Conservation (phyloP, 1,139 yeast species). For the Barnettozyma hawaiiensis region DNA sequence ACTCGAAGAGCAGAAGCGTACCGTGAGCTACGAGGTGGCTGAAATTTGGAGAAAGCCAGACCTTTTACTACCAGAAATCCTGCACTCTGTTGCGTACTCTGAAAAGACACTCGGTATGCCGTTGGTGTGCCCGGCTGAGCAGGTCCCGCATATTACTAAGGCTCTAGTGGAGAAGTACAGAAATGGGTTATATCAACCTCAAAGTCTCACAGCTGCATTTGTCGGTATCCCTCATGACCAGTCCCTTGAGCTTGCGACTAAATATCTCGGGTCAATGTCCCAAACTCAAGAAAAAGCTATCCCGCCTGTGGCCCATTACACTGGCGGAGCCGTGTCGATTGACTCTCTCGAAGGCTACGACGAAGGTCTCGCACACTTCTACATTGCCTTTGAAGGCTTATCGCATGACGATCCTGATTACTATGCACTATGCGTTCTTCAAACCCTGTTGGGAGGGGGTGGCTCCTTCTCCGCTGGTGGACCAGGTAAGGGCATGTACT, state of each 20-base stretch:
- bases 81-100: slow-evolving; percentile 76
- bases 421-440: slow-evolving; percentile 86
- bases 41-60: slow-evolving; percentile 87
- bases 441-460: slow-evolving; percentile 94
- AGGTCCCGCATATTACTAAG: slow-evolving; percentile 50
- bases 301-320: slow-evolving; percentile 50
- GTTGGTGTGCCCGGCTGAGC: slow-evolving; percentile 70
- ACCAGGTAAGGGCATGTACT: slow-evolving; percentile 99
- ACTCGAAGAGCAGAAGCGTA: slow-evolving; percentile 62
- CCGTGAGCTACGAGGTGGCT: slow-evolving; percentile 76
- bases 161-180: slow-evolving; percentile 59
- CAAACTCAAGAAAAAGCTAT: slow-evolving; percentile 30
- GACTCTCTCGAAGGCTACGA: slow-evolving; percentile 68
- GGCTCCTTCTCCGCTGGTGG: slow-evolving; percentile 99
- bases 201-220: slow-evolving; percentile 79
- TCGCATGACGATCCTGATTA: slow-evolving; percentile 83
- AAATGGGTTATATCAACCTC: slow-evolving; percentile 66
- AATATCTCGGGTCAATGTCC: slow-evolving; percentile 60
- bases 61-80: slow-evolving; percentile 75
- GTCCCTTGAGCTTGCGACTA: slow-evolving; percentile 61
- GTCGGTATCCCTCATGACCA: slow-evolving; percentile 73
- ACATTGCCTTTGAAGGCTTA: slow-evolving; percentile 83
- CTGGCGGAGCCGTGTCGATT: slow-evolving; percentile 72
- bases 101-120: slow-evolving; percentile 82
- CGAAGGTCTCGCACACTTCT: slow-evolving; percentile 82